Evolutionary conservation across 176 grass and related monocot species (phyloP), one percentile per base, ranked within the genome.

Genomic region (Zizania latifolia): DNA sequence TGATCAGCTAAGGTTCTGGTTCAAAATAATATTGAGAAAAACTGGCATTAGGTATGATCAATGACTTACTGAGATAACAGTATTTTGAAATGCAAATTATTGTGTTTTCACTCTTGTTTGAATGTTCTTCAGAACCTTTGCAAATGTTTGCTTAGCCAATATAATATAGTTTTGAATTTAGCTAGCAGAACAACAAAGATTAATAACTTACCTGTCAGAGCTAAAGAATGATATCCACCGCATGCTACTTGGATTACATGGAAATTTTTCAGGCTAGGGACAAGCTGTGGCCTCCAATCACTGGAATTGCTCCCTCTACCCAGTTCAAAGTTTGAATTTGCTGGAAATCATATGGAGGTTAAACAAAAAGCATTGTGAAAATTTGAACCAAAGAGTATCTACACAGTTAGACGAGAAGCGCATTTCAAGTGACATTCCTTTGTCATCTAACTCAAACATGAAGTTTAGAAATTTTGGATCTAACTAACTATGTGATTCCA

Each of bases 141-240:
- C 38, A 80, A 68, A 12, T 24, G 12, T 34, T 23, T 23, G 4
- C 3, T 58, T 69, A n/a, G n/a, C n/a, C n/a, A n/a, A n/a, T n/a
- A n/a, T n/a, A n/a, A n/a, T n/a, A n/a, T n/a, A n/a, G n/a, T n/a
- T n/a, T n/a, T n/a, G n/a, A n/a, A n/a, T n/a, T n/a, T n/a, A n/a
- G n/a, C n/a, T n/a, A n/a, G n/a, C n/a, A n/a, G n/a, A n/a, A n/a
- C n/a, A n/a, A n/a, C n/a, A n/a, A n/a, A n/a, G n/a, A n/a, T n/a
- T n/a, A 78, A 83, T 59, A 77, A 41, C 51, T 78, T 91, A 97
- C 94, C 90, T 56, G 95, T 94, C 70, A 99, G 81, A 64, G 95
- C 95, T 78, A 99, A 88, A 70, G 95, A 92, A 82, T 99, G 91
- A 68, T 99, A 99, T 87, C 95, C 91, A 73, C 91, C 91, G 19